phyloP scores from a whole-genome alignment of 768 basidiomycete species.

The Amanita fuliginea region DNA sequence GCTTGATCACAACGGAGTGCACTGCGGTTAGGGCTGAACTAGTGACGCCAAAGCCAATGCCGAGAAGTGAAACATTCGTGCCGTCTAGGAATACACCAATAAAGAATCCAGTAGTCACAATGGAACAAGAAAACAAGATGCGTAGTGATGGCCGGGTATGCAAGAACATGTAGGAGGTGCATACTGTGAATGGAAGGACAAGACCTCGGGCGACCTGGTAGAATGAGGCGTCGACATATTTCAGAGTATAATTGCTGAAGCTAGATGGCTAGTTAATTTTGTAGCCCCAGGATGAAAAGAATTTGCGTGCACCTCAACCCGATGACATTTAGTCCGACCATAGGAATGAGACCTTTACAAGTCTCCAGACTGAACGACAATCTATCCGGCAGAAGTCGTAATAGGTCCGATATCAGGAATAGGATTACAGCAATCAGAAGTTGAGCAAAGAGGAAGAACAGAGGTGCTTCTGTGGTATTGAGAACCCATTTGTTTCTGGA shows the following conservation, averaged over 20 bases:
- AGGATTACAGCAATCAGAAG: conserved; percentile 70
- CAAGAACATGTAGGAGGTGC: conserved; percentile 73
- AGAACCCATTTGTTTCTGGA: conserved; percentile 88
- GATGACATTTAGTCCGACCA: conserved; percentile 68
- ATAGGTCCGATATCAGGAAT: conserved; percentile 50
- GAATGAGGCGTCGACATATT: conserved; percentile 92
- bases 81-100: conserved; percentile 77
- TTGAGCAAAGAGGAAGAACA: conserved; percentile 83
- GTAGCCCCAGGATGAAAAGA: neutral
- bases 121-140: conserved; percentile 61
- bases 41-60: conserved; percentile 72
- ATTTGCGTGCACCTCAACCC: conserved; percentile 55
- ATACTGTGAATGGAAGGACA: conserved; percentile 87
- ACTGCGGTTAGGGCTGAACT: conserved; percentile 81
- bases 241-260: conserved; percentile 83
- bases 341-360: conserved; percentile 64
- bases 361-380: conserved; percentile 52
- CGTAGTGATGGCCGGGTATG: conserved; percentile 64
- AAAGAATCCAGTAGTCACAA: conserved; percentile 92
- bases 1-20: conserved; percentile 93
- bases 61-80: conserved; percentile 43
- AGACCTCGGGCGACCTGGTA: conserved; percentile 94
- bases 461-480: conserved; percentile 56
- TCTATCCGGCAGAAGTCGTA: conserved; percentile 58
- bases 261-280: conserved; percentile 22